These are phyloP conservation scores for Phytophthora nicotianae DNA, from an alignment of 352 stramenopile species.

Conservation along the genomic window DNA sequence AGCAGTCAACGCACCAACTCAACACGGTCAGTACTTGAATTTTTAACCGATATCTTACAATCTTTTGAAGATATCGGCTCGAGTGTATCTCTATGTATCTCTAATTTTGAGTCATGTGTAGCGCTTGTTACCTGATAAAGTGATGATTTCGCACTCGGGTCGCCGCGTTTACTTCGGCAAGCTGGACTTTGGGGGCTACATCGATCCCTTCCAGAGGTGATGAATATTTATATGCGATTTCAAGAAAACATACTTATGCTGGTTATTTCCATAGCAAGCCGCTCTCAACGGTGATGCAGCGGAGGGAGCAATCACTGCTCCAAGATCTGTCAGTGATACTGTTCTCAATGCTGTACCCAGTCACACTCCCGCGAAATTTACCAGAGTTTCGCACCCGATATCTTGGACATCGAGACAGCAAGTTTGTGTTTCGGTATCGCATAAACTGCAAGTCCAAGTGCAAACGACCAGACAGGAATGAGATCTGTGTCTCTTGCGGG, in stretches of 20 bases:
- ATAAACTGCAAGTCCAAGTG: constrained; percentile 1
- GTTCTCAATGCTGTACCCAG: constrained; percentile 27
- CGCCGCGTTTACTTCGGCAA: constrained; percentile 29
- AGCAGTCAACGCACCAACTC: constrained; percentile 24
- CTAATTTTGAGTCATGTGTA: constrained; percentile 8
- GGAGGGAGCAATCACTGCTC: constrained; percentile 17
- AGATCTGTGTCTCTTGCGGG: neutral
- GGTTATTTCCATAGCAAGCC: neutral
- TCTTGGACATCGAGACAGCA: neutral
- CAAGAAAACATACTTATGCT: neutral
- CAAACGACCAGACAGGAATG: neutral
- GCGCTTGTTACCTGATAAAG: constrained; percentile 19
- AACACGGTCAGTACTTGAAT: constrained; percentile 5
- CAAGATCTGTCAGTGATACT: constrained; percentile 27
- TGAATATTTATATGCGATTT: neutral
- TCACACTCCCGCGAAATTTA: constrained; percentile 26
- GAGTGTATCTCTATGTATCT: too few species aligned
- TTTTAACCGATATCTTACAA: too few species aligned
- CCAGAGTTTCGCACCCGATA: constrained; percentile 13
- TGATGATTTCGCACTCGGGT: constrained; percentile 31
- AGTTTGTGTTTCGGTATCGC: constrained; percentile 3
- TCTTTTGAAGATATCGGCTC: too few species aligned
- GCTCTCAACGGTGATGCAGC: neutral
- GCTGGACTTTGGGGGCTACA: constrained; percentile 26
- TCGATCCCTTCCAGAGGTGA: constrained; percentile 27